Percentiles rank a stretch among this genome's conserved stretches.
These are phyloP conservation scores for Pleurotus platypus DNA, from an alignment of 768 basidiomycete genomes.

Conservation along the genomic window DNA sequence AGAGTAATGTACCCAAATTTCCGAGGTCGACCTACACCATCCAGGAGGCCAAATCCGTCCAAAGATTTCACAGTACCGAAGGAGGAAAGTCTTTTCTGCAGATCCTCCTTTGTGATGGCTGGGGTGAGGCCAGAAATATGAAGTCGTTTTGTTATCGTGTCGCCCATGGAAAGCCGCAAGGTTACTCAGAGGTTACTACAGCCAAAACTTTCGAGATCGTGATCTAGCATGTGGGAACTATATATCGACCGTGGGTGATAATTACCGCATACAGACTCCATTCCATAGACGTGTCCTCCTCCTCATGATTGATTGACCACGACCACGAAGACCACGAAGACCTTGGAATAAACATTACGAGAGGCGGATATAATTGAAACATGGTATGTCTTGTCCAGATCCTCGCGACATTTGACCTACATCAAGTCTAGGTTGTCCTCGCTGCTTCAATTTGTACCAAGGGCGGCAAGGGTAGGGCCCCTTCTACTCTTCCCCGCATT, in stretches of 20 bases:
- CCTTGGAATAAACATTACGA: neutral
- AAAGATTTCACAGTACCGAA: constrained; percentile 70
- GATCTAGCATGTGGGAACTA: neutral
- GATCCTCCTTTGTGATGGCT: constrained; percentile 51
- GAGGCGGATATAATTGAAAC: too few relatives aligned
- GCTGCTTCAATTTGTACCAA: constrained; percentile 95
- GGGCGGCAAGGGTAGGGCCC: constrained; percentile 81
- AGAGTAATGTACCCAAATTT: constrained; percentile 76
- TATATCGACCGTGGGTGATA: neutral
- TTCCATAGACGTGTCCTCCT: neutral
- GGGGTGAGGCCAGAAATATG: constrained; percentile 78
- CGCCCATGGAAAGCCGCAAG: neutral
- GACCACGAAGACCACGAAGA: neutral
- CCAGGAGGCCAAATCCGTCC: constrained; percentile 64
- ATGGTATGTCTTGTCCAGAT: too few relatives aligned
- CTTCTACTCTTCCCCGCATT: neutral
- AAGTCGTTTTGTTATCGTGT: constrained; percentile 4
- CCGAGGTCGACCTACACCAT: constrained; percentile 63
- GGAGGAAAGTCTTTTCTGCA: constrained; percentile 51
- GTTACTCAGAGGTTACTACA: too few relatives aligned
- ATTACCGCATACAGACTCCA: neutral
- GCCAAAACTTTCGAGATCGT: too few relatives aligned
- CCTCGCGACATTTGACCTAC: neutral
- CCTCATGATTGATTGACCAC: neutral
- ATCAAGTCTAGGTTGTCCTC: constrained; percentile 67